Conservation (phyloP, 1,139 yeast genomes). For the Neolecta irregularis region DNA sequence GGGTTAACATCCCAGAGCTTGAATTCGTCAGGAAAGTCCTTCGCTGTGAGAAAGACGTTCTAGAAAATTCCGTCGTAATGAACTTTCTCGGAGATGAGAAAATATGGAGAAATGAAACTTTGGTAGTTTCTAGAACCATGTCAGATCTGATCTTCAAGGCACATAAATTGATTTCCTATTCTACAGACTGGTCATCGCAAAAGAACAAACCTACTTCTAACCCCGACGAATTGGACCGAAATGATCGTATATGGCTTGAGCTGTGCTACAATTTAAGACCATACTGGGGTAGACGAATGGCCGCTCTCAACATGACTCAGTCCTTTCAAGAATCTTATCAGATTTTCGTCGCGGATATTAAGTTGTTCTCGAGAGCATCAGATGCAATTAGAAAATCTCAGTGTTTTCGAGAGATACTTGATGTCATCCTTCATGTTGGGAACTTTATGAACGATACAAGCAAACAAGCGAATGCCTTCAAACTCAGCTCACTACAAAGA, state of each 20-base stretch:
- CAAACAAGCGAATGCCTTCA: slow-evolving; percentile 74
- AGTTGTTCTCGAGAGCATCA: slow-evolving; percentile 52
- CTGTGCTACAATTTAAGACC: slow-evolving; percentile 60
- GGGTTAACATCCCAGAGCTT: slow-evolving; percentile 45
- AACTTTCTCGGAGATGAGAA: slow-evolving; percentile 64
- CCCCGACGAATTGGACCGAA: slow-evolving; percentile 52
- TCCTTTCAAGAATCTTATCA: slow-evolving; percentile 61
- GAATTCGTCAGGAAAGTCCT: slow-evolving; percentile 52
- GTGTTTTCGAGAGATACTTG: slow-evolving; percentile 51
- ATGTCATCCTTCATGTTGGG: slow-evolving; percentile 70
- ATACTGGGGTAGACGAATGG: slow-evolving; percentile 80
- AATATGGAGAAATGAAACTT: slow-evolving; percentile 9
- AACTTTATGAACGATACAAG: slow-evolving; percentile 81
- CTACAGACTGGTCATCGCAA: slow-evolving; percentile 34
- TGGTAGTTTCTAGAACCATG: slow-evolving; percentile 6
- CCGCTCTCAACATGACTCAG: slow-evolving; percentile 51
- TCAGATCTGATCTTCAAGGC: too few relatives aligned
- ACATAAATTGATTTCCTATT: slow-evolving; percentile 56
- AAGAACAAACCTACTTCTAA: slow-evolving; percentile 38
- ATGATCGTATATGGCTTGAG: slow-evolving; percentile 67
- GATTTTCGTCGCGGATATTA: slow-evolving; percentile 49
- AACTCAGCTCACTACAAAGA: slow-evolving; percentile 64
- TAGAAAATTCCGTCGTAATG: slow-evolving; percentile 53
- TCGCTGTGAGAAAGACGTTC: slow-evolving; percentile 53
- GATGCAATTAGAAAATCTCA: slow-evolving; percentile 44